These are phyloP conservation scores for Rhizophagus sp. DNA, from an alignment of 192 early-diverging fungal genomes.

Conservation along the genomic window DNA sequence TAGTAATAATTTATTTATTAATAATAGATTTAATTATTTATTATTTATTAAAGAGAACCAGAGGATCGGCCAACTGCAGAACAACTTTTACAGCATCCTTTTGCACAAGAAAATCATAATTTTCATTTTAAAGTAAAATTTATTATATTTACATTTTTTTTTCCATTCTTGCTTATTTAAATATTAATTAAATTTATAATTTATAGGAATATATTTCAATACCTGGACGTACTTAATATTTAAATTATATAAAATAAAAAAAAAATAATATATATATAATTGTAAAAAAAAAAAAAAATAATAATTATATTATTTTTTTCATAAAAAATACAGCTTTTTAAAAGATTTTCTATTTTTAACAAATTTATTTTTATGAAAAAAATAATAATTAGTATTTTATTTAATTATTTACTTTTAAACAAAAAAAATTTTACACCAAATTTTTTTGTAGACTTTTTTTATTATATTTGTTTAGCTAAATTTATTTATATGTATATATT, in stretches of 20 bases:
- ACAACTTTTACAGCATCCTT: conserved; percentile 69
- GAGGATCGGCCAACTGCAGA: conserved; percentile 76
- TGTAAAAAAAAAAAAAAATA: not conserved
- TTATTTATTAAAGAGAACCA: conserved; percentile 58
- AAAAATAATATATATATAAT: not conserved
- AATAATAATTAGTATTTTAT: no score
- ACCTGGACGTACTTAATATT: not conserved
- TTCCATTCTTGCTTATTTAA: no score
- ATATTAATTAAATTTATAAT: not conserved
- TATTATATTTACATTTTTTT: no score
- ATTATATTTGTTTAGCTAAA: no score
- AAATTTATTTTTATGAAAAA: no score
- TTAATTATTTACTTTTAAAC: no score
- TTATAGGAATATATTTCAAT: not conserved
- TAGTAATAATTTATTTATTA: not conserved
- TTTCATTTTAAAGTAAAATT: conserved; percentile 53
- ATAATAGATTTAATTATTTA: not conserved
- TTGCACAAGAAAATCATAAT: conserved; percentile 57
- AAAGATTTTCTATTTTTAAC: no score
- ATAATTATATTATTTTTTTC: no score
- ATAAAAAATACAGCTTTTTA: no score
- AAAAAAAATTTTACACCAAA: no score
- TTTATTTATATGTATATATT: no score
- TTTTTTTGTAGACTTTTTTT: no score
- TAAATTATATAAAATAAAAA: not conserved